A percentile compares a stretch with the other conserved stretches of the same genome.
These are phyloP conservation scores for Leucocoprinus leucothites DNA, from an alignment of 768 basidiomycete genomes.

Conservation along the genomic window DNA sequence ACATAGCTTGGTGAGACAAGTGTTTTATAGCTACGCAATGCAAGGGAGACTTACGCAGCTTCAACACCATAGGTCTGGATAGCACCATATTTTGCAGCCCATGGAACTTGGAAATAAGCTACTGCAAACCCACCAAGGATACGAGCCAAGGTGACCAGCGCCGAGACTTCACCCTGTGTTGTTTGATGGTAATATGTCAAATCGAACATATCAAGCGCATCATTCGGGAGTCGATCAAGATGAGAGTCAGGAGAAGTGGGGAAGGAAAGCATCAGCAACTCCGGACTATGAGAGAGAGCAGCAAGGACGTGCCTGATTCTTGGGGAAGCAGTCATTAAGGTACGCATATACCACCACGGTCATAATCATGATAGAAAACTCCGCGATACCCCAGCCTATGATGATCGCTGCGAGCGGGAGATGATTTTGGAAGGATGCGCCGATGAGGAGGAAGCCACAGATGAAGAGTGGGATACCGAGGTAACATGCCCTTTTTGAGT, in stretches of 20 bases:
- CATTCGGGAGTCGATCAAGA: too few relatives aligned
- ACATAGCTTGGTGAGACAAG: not conserved
- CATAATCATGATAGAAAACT: conserved; percentile 47
- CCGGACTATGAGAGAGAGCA: not conserved
- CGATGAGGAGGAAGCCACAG: conserved; percentile 50
- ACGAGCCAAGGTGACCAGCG: conserved; percentile 49
- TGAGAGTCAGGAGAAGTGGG: not conserved
- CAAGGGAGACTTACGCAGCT: conserved; percentile 38
- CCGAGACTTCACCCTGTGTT: conserved; percentile 50
- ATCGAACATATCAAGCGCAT: not conserved
- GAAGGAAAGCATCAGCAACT: not conserved
- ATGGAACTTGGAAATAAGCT: conserved; percentile 59
- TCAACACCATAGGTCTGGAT: conserved; percentile 54
- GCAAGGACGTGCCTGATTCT: conserved; percentile 24
- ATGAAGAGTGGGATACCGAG: conserved; percentile 50
- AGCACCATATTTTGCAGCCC: conserved; percentile 51
- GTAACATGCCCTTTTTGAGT: conserved; percentile 42
- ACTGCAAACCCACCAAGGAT: conserved; percentile 53
- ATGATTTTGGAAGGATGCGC: conserved; percentile 46
- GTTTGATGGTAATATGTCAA: not conserved
- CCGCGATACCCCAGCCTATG: conserved; percentile 59
- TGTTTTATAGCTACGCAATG: not conserved
- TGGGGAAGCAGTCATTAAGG: conserved; percentile 21
- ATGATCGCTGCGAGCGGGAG: conserved; percentile 44
- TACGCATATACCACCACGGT: conserved; percentile 50